Base-by-base conservation (phyloP, 139 green algal genomes). In the Coelastrella sp. region DNA sequence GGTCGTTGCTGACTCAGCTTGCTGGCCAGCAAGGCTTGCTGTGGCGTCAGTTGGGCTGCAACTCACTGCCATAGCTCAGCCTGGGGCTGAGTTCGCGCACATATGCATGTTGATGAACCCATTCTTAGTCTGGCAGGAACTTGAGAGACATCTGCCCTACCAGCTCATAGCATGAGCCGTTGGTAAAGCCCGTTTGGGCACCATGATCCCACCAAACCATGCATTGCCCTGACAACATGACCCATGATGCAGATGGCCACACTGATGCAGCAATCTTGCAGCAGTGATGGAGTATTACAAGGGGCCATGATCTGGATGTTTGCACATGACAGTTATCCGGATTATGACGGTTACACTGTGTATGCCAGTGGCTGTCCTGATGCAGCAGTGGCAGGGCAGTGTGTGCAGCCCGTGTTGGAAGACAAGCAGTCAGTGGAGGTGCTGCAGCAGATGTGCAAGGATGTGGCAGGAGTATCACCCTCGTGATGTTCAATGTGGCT, bases 291-390 rank as follows among this genome's bases (percentile, higher is more conserved):
- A 10, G 24, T 75, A 0, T 59, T 92, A 59, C 19, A 66, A 24
- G 91, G 87, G 6, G 87, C 76, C 9, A 65, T 93, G 19, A 88
- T 95, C 59, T 97, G 95, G 95, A 93, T 94, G 82, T 80, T 92
- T 75, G 92, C 94, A 5, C 82, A 91, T 25, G 84, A 78, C 35
- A 76, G 24, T 22, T 96, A 96, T 65, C 93, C 94, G 12, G 93
- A 97, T 75, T 93, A 96, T 87, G 95, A 97, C 82, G 94, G 91
- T 25, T 96, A 94, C 84, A 96, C 93, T 0, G 70, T 97, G 0
- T 96, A 95, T 25, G 22, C 49, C 3, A 25, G 35, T 15, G 84
- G 84, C 6, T 7, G 1, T 6, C 84, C 72, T 27, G 84, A 70
- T 35, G 84, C 84, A 82, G 57, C 72, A 58, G 84, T 24, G 59